Evolutionary conservation across 2,329 filamentous ascomycete species (phyloP), one percentile per base, ranked within the genome.

Genomic region (Botrytis galanthina): DNA sequence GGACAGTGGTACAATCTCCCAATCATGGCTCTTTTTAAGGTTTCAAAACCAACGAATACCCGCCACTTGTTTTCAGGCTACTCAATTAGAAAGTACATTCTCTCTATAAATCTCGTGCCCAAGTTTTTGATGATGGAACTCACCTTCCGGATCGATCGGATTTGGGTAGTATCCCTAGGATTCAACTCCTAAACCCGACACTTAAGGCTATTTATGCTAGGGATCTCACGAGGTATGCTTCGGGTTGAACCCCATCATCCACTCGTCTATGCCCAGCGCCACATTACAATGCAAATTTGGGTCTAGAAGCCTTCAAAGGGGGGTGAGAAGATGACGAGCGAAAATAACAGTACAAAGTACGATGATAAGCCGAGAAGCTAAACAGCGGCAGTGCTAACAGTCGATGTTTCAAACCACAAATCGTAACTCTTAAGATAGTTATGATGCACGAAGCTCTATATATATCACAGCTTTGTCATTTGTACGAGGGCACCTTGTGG

Each of bases 131-230:
- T 39, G 70, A 35, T 59, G n/a, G 37, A n/a, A 29, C 46, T 44
- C 5, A 42, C 48, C 48, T 72, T 68, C 37, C 37, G 39, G 62
- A 48, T 68, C 64, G n/a, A 72, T 60, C 44, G 26, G 51, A 22
- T 54, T 68, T 68, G 39, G 62, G 70, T 72, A 72, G 62, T 72
- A 72, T 72, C 70, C 54, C 70, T 68, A 35, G 70, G 70, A 68
- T 68, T 44, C 37, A 32, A 68, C 18, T 72, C 70, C 70, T 72
- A 59, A 72, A 39, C 48, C 51, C 29, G 39, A 60, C 48, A 29
- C 39, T 68, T 68, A 57, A 46, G 54, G 37, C 51, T 48, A 60
- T 72, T 72, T 60, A 68, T 42, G 66, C 63, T 42, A 60, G 62
- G 39, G 20, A n/a, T 59, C n/a, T 68, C 37, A 72, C 70, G 60